These are phyloP conservation scores for Furcasterigmium furcatum DNA, from an alignment of 2,329 filamentous ascomycete genomes.

Conservation along the genomic window DNA sequence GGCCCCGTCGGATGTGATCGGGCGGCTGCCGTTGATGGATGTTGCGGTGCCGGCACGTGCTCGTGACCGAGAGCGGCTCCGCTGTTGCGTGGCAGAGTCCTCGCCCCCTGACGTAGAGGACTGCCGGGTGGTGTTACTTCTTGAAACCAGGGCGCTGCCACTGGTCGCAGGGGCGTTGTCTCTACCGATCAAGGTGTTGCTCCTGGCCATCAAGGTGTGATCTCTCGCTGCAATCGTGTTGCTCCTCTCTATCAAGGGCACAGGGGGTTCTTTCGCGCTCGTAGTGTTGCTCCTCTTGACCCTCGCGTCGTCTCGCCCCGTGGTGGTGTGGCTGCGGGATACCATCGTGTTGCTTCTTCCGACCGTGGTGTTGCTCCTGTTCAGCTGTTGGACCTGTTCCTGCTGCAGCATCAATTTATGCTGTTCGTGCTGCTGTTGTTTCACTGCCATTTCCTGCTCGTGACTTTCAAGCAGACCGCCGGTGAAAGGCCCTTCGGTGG, in stretches of 20 bases:
- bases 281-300: neutral
- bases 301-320: neutral
- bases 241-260: too few relatives aligned
- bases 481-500: slow-evolving; percentile 10
- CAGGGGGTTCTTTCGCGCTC: too few relatives aligned
- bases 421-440: neutral
- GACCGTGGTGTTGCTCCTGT: neutral
- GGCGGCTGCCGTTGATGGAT: slow-evolving; percentile 20
- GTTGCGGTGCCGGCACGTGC: slow-evolving; percentile 20
- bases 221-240: neutral
- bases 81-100: neutral
- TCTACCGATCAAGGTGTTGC: neutral
- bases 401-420: neutral
- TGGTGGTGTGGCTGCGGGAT: neutral
- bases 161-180: neutral
- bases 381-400: neutral
- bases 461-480: slow-evolving; percentile 1
- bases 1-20: slow-evolving; percentile 11
- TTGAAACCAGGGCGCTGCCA: neutral
- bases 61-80: slow-evolving; percentile 11
- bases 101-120: neutral
- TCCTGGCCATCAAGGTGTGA: neutral
- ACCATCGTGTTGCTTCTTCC: neutral
- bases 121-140: neutral
- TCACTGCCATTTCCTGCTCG: neutral